Percentiles rank a stretch among this genome's conserved stretches.
phyloP scores from a whole-genome alignment of 2,329 filamentous ascomycete species.

The Periglandula ipomoeae region DNA sequence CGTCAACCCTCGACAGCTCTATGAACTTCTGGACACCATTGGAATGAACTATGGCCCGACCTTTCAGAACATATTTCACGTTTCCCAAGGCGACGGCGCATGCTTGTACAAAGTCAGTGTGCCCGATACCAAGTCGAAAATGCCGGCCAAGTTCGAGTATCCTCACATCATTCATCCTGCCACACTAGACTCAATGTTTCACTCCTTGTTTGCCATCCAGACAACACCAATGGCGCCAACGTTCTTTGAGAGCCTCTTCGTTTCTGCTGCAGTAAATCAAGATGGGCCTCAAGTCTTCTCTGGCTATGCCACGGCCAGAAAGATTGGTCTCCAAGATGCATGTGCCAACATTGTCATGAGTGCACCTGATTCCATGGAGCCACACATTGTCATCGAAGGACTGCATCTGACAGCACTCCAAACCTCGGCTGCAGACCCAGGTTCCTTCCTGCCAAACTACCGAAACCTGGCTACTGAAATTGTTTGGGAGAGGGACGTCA shows the following conservation, averaged over 20 bases:
- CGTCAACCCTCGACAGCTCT: conserved; percentile 35
- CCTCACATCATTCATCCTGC: conserved; percentile 48
- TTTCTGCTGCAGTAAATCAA: conserved; percentile 30
- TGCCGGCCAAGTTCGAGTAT: conserved; percentile 45
- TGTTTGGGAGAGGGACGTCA: conserved; percentile 34
- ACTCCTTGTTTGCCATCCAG: conserved; percentile 38
- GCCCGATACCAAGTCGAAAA: conserved; percentile 40
- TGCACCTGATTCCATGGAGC: conserved; percentile 20
- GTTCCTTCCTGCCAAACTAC: conserved; percentile 37
- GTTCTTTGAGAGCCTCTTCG: conserved; percentile 33
- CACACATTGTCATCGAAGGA: conserved; percentile 34
- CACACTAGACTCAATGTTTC: conserved; percentile 47
- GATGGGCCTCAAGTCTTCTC: conserved; percentile 25
- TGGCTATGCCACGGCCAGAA: conserved; percentile 31
- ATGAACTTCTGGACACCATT: conserved; percentile 39
- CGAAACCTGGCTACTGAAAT: conserved; percentile 40
- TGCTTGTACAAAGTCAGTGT: conserved; percentile 32
- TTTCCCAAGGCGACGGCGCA: conserved; percentile 21
- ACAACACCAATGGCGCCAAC: conserved; percentile 40
- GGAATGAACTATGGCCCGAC: conserved; percentile 42
- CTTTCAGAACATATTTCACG: conserved; percentile 38
- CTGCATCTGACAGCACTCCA: conserved; percentile 32
- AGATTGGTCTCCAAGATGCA: conserved; percentile 28
- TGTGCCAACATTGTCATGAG: conserved; percentile 35
- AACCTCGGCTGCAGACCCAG: conserved; percentile 14